phyloP scores from a whole-genome alignment of 805 yeast genomes.

The Kazachstania martiniae region DNA sequence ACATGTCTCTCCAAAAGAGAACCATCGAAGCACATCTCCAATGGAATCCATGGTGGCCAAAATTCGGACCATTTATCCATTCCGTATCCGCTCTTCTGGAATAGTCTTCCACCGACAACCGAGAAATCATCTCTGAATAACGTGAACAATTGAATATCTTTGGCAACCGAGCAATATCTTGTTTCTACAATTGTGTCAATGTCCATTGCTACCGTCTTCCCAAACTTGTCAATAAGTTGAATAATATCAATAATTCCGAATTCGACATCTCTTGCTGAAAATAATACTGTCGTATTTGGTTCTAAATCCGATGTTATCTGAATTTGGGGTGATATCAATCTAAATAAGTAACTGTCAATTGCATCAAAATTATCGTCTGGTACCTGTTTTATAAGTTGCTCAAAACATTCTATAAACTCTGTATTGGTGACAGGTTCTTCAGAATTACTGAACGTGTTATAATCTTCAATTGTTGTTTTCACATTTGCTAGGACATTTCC shows the following conservation, averaged over 20 bases:
- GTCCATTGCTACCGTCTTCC: conserved; percentile 20
- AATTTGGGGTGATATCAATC: conserved; percentile 51
- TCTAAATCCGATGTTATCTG: conserved; percentile 41
- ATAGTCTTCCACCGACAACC: conserved; percentile 19
- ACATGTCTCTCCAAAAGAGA: conserved; percentile 33
- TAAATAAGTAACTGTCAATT: conserved; percentile 40
- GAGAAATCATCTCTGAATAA: conserved; percentile 32
- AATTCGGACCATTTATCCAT: conserved; percentile 16
- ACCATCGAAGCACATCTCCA: conserved; percentile 49
- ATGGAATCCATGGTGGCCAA: conserved; percentile 64
- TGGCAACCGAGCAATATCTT: conserved; percentile 43
- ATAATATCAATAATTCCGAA: conserved; percentile 39
- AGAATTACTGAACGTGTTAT: conserved; percentile 7
- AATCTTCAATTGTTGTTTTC: conserved; percentile 5
- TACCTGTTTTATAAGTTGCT: conserved; percentile 35
- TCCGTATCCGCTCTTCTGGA: conserved; percentile 23
- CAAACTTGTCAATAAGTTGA: conserved; percentile 26
- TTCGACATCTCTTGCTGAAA: conserved; percentile 51
- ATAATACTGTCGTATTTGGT: conserved; percentile 37
- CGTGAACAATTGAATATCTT: conserved; percentile 46
- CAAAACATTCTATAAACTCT: conserved; percentile 34
- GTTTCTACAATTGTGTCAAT: conserved; percentile 38
- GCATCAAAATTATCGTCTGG: conserved; percentile 32
- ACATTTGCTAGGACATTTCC: conserved; percentile 13
- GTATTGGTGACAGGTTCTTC: conserved; percentile 17